phyloP scores from a whole-genome alignment of 2,329 filamentous ascomycete species.

The Aspergillus pseudoglaucus region DNA sequence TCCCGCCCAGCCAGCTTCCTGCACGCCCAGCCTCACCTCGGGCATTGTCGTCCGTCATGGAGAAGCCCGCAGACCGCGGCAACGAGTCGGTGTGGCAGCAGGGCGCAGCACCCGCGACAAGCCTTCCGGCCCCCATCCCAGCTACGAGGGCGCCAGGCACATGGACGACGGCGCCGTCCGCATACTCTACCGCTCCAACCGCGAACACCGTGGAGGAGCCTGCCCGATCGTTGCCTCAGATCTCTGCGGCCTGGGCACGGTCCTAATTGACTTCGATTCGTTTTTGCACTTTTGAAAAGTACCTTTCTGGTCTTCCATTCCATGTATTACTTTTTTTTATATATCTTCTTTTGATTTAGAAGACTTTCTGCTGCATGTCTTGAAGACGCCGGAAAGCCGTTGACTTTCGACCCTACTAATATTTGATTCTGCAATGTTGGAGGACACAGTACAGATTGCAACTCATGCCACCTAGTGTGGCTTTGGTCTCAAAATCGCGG shows the following conservation, averaged over 20 bases:
- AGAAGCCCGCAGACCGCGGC: neutral
- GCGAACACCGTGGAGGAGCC: slow-evolving; percentile 4
- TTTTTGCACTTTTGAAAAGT: neutral
- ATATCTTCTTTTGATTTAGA: slow-evolving; percentile 8
- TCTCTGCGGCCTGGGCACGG: slow-evolving; percentile 13
- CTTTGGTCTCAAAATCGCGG: too few species aligned
- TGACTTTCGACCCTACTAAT: neutral
- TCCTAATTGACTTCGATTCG: neutral
- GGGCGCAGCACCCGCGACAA: neutral
- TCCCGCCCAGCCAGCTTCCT: slow-evolving; percentile 20
- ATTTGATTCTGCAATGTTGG: neutral
- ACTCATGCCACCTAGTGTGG: too few species aligned
- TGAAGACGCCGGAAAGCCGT: neutral
- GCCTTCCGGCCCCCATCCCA: neutral
- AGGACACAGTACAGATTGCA: too few species aligned
- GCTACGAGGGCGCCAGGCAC: slow-evolving; percentile 6
- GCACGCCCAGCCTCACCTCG: slow-evolving; percentile 28
- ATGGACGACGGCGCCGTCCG: slow-evolving; percentile 9
- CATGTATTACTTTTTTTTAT: slow-evolving; percentile 6
- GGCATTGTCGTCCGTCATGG: slow-evolving; percentile 1
- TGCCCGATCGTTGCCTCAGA: slow-evolving; percentile 10
- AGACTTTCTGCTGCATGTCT: neutral
- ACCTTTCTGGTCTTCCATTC: neutral
- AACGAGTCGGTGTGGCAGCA: slow-evolving; percentile 1
- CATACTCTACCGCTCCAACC: slow-evolving; percentile 4